Conservation (phyloP, 2,329 filamentous ascomycete species). For the Colletotrichum cuscutae region DNA sequence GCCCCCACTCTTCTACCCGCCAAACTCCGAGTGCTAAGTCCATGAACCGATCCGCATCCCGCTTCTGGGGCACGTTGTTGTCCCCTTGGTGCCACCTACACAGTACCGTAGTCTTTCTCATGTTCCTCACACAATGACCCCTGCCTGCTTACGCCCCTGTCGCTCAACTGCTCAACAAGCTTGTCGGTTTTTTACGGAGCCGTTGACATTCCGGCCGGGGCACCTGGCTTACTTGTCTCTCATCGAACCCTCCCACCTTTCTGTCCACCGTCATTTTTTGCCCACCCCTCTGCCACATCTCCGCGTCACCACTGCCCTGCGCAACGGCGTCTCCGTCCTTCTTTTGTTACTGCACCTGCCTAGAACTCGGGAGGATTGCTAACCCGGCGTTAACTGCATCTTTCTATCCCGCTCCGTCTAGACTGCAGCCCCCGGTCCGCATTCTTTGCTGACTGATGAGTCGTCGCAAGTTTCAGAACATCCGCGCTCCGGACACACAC, state of each 20-base stretch:
- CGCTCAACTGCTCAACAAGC: slow-evolving; percentile 32
- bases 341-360: neutral
- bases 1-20: slow-evolving; percentile 23
- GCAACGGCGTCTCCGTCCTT: neutral
- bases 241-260: neutral
- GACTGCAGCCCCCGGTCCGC: neutral
- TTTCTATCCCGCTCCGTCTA: neutral
- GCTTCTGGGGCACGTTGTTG: neutral
- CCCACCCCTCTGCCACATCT: slow-evolving; percentile 12
- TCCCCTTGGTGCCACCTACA: neutral
- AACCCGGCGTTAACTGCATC: neutral
- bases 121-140: neutral
- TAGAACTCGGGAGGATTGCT: neutral
- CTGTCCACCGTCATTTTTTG: neutral
- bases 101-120: neutral
- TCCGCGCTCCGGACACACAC: slow-evolving; percentile 19
- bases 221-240: neutral
- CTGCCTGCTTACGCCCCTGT: slow-evolving; percentile 14
- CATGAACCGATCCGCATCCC: slow-evolving; percentile 24
- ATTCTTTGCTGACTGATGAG: slow-evolving; percentile 26
- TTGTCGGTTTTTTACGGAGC: slow-evolving; percentile 19
- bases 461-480: slow-evolving; percentile 31
- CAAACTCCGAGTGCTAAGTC: slow-evolving; percentile 35
- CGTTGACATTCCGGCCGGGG: neutral
- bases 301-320: slow-evolving; percentile 23